A percentile compares a stretch with the other conserved stretches of the same genome.
These are phyloP conservation scores for Gossypium stocksii DNA, from an alignment of 345 rosid species.

Conservation along the genomic window DNA sequence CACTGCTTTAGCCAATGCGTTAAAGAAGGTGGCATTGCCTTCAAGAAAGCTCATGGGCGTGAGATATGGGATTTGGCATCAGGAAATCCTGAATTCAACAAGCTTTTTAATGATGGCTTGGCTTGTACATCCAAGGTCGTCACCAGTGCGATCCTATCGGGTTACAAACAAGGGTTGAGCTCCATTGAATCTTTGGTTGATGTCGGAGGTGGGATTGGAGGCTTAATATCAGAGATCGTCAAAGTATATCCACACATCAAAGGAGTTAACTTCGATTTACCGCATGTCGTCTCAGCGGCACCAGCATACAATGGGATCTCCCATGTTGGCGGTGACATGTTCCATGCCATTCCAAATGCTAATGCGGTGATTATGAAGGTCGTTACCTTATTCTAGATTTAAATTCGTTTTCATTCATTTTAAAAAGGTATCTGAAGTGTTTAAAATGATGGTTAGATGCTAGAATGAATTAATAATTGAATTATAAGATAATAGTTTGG, in stretches of 20 bases:
- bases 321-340: constrained; percentile 39
- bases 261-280: constrained; percentile 38
- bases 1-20: constrained; percentile 25
- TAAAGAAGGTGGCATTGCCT: constrained; percentile 35
- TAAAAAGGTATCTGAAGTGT: too few relatives aligned
- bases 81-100: constrained; percentile 19
- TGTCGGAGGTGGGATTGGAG: constrained; percentile 40
- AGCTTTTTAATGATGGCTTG: constrained; percentile 26
- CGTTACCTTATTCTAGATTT: background rate
- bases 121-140: constrained; percentile 22
- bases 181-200: constrained; percentile 25
- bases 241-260: constrained; percentile 29
- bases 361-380: constrained; percentile 34
- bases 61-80: constrained; percentile 27
- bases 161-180: constrained; percentile 25
- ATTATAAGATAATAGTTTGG: too few relatives aligned
- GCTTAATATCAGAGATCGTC: constrained; percentile 19
- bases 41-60: constrained; percentile 30
- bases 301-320: constrained; percentile 22
- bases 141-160: constrained; percentile 10
- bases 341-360: constrained; percentile 26
- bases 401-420: too few relatives aligned
- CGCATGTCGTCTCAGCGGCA: constrained; percentile 34
- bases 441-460: too few relatives aligned
- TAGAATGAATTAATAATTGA: too few relatives aligned